phyloP scores from a whole-genome alignment of 2,329 filamentous ascomycete species.

The Trichoderma semiorbis region DNA sequence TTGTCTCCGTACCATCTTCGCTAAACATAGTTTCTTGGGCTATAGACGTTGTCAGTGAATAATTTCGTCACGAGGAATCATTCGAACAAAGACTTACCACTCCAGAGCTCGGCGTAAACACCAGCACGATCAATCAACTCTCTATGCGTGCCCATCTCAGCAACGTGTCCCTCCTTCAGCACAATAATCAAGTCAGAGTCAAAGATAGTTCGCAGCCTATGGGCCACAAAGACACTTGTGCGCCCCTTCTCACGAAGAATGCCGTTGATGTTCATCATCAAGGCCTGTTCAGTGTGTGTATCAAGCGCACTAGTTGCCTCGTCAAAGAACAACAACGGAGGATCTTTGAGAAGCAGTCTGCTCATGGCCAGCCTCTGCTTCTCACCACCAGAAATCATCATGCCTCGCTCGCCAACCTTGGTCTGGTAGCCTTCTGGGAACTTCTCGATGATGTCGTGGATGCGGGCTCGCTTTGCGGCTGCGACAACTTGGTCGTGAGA shows the following conservation, averaged over 20 bases:
- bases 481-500: conserved; percentile 67
- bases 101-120: conserved; percentile 88
- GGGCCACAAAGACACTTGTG: conserved; percentile 93
- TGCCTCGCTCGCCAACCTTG: conserved; percentile 85
- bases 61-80: neutral
- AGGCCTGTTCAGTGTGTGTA: conserved; percentile 86
- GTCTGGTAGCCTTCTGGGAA: conserved; percentile 88
- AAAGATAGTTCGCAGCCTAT: conserved; percentile 87
- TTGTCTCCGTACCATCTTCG: conserved; percentile 42
- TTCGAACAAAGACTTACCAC: conserved; percentile 50
- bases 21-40: conserved; percentile 61
- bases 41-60: conserved; percentile 27
- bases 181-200: conserved; percentile 94
- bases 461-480: conserved; percentile 76
- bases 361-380: conserved; percentile 88
- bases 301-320: conserved; percentile 91
- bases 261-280: conserved; percentile 89
- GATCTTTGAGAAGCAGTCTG: conserved; percentile 80
- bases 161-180: conserved; percentile 77
- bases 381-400: conserved; percentile 96
- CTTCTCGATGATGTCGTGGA: conserved; percentile 76
- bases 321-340: conserved; percentile 88
- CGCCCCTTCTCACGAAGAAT: conserved; percentile 83
- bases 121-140: conserved; percentile 75
- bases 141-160: conserved; percentile 82